Base-by-base conservation (phyloP, 768 basidiomycete genomes). In the Tylopilus sp. region DNA sequence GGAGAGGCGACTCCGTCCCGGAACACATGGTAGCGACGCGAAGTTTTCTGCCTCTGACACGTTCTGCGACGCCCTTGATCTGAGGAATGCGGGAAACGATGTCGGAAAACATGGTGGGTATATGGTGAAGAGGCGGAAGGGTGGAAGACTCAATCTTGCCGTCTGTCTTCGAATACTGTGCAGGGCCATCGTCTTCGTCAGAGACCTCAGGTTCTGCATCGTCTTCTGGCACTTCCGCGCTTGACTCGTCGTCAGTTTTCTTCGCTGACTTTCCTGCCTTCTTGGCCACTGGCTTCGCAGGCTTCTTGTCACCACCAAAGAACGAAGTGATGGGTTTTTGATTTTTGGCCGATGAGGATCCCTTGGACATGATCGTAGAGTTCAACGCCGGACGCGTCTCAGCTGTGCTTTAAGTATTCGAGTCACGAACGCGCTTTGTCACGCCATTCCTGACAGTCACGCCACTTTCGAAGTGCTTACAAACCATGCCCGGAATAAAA, bases 21-120 rank as follows among this genome's bases (percentile, higher is more conserved):
- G 93, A 96, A 71, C 89, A 97, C 95, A 98, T 98, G 12, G 95
- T 98, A 5, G 93, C 95, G 54, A 98, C 83, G 69, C 93, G 88
- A 67, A 98, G 75, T 63, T 89, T 92, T 53, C 93, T 82, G 3
- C 93, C 92, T 53, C 78, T 70, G 44, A 91, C 72, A 41, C 76
- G 85, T 59, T 85, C 76, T 17, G 81, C 85, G 37, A 91, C 83
- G 2, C 74, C 73, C 63, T 83, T 80, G 56, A 92, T 82, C 49
- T 83, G 74, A 13, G 87, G 81, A 36, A 85, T 79, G 59, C 76
- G 82, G 44, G 77, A 72, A 56, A 91, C 78, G 38, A 93, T 76
- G 70, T 93, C 86, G 52, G 78, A 74, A 68, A 93, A 93, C 60
- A 93, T 91, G 49, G 79, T 77, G 24, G 84, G 79, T 44, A 84